phyloP scores from a whole-genome alignment of 495 filamentous ascomycete genomes.

The Xylaria longipes region DNA sequence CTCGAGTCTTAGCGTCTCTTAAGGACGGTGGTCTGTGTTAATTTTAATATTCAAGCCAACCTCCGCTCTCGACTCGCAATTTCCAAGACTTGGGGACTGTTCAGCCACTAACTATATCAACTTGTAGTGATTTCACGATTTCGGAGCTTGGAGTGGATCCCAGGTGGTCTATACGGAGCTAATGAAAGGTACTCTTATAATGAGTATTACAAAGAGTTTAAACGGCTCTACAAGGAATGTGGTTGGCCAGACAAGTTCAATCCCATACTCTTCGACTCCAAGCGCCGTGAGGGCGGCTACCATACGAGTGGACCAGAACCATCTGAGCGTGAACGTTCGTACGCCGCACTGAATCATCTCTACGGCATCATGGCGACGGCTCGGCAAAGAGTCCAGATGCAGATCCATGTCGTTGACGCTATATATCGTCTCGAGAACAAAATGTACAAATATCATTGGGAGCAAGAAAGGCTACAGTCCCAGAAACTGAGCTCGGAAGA shows the following conservation, averaged over 20 bases:
- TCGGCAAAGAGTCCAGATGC: constrained; percentile 2
- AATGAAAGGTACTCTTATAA: neutral
- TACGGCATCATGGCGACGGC: neutral
- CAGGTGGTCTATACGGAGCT: neutral
- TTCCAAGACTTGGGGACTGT: neutral
- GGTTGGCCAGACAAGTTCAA: constrained; percentile 16
- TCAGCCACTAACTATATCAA: neutral
- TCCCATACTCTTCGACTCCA: constrained; percentile 3
- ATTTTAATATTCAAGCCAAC: neutral
- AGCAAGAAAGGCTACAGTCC: neutral
- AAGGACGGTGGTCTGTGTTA: neutral
- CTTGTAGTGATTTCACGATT: neutral
- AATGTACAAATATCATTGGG: neutral
- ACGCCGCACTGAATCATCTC: constrained; percentile 3
- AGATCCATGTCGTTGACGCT: neutral
- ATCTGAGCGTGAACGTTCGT: neutral
- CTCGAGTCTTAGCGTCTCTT: neutral
- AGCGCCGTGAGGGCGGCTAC: neutral
- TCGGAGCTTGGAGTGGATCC: neutral
- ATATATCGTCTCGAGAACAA: neutral
- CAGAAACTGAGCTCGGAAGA: neutral
- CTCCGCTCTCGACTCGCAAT: neutral
- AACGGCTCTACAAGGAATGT: constrained; percentile 10
- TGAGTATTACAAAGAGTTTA: neutral
- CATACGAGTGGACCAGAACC: neutral